phyloP scores from a whole-genome alignment of 1,139 yeast species.

The Saccharomyces pastorianus region DNA sequence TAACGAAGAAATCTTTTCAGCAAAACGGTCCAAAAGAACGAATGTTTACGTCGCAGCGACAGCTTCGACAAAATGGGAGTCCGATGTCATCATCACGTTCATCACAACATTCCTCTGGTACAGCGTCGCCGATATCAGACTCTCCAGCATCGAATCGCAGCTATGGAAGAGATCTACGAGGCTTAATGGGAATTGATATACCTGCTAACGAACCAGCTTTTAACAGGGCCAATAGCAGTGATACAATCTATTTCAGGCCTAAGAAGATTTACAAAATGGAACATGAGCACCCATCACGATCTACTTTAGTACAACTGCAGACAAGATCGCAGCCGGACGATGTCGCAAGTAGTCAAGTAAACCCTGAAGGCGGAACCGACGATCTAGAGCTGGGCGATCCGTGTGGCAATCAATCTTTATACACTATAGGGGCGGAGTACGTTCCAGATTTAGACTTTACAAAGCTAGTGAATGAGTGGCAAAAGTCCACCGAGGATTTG shows the following conservation, averaged over 20 bases:
- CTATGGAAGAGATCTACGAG: conserved; percentile 1
- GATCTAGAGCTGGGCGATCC: not conserved
- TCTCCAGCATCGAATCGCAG: not conserved
- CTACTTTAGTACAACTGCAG: conserved; percentile 32
- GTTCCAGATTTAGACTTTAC: conserved; percentile 56
- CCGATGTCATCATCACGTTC: conserved; percentile 2
- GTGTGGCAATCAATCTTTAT: not conserved
- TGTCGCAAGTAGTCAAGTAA: conserved; percentile 29
- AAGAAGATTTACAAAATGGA: conserved; percentile 13
- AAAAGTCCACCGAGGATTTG: conserved; percentile 4
- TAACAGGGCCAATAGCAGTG: not conserved
- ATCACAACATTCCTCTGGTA: conserved; percentile 2
- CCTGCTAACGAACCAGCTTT: not conserved
- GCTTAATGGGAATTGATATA: not conserved
- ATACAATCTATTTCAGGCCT: conserved; percentile 20
- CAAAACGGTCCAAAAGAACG: not conserved
- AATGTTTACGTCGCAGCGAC: not conserved
- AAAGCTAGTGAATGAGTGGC: conserved; percentile 29
- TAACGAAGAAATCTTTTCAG: not conserved
- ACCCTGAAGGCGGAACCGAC: conserved; percentile 35
- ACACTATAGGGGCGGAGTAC: conserved; percentile 37
- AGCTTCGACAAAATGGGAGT: not conserved
- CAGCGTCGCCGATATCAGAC: not conserved
- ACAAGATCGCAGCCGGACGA: not conserved
- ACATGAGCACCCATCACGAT: conserved; percentile 14